phyloP scores from a whole-genome alignment of 768 basidiomycete species.

The Hirschioporus abietinus region DNA sequence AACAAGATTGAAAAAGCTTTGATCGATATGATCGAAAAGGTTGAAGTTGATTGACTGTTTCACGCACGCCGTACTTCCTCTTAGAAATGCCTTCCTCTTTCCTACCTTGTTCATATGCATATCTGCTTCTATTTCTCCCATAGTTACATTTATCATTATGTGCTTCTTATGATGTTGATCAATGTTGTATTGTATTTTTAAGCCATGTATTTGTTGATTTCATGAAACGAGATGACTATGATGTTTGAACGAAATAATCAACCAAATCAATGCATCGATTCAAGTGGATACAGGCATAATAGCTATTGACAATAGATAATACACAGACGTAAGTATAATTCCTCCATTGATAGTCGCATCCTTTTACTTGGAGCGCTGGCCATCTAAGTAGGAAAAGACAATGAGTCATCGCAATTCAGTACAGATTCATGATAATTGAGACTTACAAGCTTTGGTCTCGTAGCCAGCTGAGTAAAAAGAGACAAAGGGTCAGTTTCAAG shows the following conservation, averaged over 20 bases:
- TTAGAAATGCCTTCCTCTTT: background rate
- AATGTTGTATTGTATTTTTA: background rate
- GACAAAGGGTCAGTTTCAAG: background rate
- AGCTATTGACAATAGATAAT: background rate
- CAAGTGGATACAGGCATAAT: background rate
- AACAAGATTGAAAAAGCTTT: slow-evolving; percentile 77
- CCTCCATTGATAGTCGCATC: background rate
- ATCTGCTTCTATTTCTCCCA: background rate
- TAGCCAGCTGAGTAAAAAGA: slow-evolving; percentile 16
- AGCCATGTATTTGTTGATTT: background rate
- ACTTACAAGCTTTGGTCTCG: slow-evolving; percentile 42
- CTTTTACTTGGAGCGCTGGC: slow-evolving; percentile 37
- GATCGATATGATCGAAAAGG: slow-evolving; percentile 41
- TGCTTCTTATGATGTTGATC: background rate
- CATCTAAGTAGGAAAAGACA: slow-evolving; percentile 32
- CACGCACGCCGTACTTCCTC: background rate
- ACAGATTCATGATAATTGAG: background rate
- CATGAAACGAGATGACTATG: background rate
- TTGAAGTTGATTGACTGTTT: slow-evolving; percentile 1
- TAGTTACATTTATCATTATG: background rate
- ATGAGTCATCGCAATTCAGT: background rate
- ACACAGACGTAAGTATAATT: background rate
- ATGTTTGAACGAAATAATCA: background rate
- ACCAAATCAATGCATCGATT: background rate
- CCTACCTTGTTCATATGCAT: background rate